Conservation (phyloP, 306 rosid genomes). For the Lathyrus aphaca region DNA sequence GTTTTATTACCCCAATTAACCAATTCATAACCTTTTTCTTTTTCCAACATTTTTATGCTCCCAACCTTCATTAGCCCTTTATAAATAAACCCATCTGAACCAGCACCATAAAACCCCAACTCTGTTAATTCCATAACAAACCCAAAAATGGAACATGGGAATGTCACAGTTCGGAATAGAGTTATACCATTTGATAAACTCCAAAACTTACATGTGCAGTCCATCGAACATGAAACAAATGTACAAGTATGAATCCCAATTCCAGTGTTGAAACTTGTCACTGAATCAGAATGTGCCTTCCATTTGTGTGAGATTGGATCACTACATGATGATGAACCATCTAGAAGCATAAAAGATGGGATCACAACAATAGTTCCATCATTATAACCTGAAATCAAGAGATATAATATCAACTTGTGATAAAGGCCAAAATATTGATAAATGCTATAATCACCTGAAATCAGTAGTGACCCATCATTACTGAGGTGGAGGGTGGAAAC, state of each 20-base stretch:
- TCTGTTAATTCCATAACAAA: slow-evolving; percentile 48
- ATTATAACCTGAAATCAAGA: slow-evolving; percentile 56
- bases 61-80: slow-evolving; percentile 37
- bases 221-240: slow-evolving; percentile 62
- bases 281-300: slow-evolving; percentile 62
- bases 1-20: slow-evolving; percentile 32
- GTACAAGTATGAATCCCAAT: slow-evolving; percentile 41
- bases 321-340: not conserved
- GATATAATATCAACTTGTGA: not conserved
- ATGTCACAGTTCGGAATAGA: slow-evolving; percentile 40
- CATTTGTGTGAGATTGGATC: slow-evolving; percentile 42
- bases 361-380: slow-evolving; percentile 63
- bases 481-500: slow-evolving; percentile 57
- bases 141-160: slow-evolving; percentile 57
- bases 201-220: slow-evolving; percentile 73
- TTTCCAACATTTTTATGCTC: not conserved
- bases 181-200: slow-evolving; percentile 41
- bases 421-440: not conserved
- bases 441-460: slow-evolving; percentile 52
- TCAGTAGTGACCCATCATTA: slow-evolving; percentile 63
- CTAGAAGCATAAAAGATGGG: slow-evolving; percentile 60
- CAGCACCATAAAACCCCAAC: slow-evolving; percentile 59
- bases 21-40: slow-evolving; percentile 26
- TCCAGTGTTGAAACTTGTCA: slow-evolving; percentile 51
- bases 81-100: slow-evolving; percentile 69